Percentiles rank a stretch among this genome's conserved stretches.
Conservation (phyloP, 768 basidiomycete genomes). For the Ramaria sp. region DNA sequence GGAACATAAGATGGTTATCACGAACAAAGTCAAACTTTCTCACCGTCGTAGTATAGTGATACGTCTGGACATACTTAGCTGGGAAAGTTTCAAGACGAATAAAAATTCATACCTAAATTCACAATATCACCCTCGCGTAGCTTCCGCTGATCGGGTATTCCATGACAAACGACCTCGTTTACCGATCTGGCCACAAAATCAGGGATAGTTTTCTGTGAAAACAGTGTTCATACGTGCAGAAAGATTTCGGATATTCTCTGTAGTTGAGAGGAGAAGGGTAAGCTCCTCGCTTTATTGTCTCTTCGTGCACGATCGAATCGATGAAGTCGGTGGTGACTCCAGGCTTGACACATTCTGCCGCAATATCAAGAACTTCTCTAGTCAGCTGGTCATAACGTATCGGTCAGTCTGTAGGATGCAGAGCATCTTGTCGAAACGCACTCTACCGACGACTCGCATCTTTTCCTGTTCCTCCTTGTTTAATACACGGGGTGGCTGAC, state of each 20-base stretch:
- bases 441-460: constrained; percentile 80
- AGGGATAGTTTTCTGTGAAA: neutral
- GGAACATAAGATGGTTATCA: neutral
- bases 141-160: constrained; percentile 81
- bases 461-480: constrained; percentile 71
- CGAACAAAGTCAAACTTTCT: neutral
- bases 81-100: neutral
- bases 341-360: constrained; percentile 77
- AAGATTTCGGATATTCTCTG: constrained; percentile 84
- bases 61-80: constrained; percentile 42
- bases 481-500: constrained; percentile 57
- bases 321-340: constrained; percentile 95
- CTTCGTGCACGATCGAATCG: constrained; percentile 89
- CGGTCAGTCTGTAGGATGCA: neutral
- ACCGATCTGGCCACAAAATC: constrained; percentile 44
- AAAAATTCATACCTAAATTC: constrained; percentile 61
- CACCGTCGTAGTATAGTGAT: constrained; percentile 69
- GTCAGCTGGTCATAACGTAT: constrained; percentile 44
- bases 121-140: constrained; percentile 93
- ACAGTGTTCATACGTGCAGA: constrained; percentile 68
- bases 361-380: constrained; percentile 88
- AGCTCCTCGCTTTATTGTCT: constrained; percentile 77
- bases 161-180: constrained; percentile 96
- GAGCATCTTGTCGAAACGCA: constrained; percentile 26
- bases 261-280: constrained; percentile 96